phyloP scores from a whole-genome alignment of 208 protist genomes.

The Trypanosoma theileri region DNA sequence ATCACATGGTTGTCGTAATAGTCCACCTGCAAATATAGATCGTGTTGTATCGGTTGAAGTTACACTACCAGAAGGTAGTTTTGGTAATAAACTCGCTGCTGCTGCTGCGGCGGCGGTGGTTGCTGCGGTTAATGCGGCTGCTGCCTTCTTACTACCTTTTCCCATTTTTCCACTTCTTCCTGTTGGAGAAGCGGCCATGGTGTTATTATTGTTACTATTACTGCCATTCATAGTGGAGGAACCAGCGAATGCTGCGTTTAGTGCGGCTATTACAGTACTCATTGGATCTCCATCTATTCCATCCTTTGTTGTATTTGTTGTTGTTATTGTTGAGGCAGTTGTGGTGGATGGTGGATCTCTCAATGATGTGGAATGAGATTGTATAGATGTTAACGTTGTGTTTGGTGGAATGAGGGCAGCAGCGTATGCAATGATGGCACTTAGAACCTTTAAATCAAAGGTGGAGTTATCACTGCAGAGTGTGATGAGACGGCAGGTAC shows the following conservation, averaged over 20 bases:
- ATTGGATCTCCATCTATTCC: not conserved
- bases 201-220: not conserved
- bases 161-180: not conserved
- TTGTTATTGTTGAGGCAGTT: too few species aligned
- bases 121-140: not conserved
- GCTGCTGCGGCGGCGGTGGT: not conserved
- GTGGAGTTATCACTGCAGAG: constrained; percentile 21
- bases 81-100: not conserved
- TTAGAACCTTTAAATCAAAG: constrained; percentile 14
- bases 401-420: not conserved
- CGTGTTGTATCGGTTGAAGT: not conserved
- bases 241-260: not conserved
- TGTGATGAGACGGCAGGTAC: constrained; percentile 19
- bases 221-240: not conserved
- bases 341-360: not conserved
- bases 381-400: too few species aligned
- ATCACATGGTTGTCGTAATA: not conserved
- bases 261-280: not conserved
- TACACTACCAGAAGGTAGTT: not conserved
- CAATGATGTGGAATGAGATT: too few species aligned
- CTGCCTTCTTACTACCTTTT: not conserved
- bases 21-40: not conserved
- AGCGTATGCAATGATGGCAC: constrained; percentile 13
- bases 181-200: not conserved
- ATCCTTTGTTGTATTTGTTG: not conserved